These are phyloP conservation scores for Fusarium sp. DNA, from an alignment of 2,329 filamentous ascomycete genomes.

Conservation along the genomic window DNA sequence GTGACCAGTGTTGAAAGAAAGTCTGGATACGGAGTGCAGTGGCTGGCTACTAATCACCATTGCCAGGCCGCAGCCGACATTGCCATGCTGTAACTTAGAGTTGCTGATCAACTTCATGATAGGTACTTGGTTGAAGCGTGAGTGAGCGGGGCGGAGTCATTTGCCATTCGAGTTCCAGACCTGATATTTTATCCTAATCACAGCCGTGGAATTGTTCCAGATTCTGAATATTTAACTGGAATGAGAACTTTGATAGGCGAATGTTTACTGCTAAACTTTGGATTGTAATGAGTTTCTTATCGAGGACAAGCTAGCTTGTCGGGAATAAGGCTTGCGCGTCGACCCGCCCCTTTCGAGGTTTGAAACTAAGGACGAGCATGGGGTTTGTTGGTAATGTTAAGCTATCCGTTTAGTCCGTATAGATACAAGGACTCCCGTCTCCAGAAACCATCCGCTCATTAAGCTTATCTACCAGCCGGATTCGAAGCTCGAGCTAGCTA, in stretches of 20 bases:
- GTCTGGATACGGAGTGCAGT: background rate
- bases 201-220: slow-evolving; percentile 13
- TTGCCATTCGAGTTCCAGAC: background rate
- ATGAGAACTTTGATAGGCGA: slow-evolving; percentile 2
- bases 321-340: slow-evolving; percentile 36
- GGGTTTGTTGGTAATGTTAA: background rate
- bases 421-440: background rate
- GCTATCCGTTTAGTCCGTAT: background rate
- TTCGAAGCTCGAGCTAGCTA: background rate
- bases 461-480: background rate
- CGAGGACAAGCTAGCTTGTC: slow-evolving; percentile 1
- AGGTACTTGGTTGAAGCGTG: slow-evolving; percentile 9
- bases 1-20: slow-evolving; percentile 10
- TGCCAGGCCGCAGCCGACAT: slow-evolving; percentile 25
- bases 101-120: slow-evolving; percentile 40
- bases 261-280: background rate
- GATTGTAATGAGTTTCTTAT: background rate
- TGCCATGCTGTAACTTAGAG: slow-evolving; percentile 10
- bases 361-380: slow-evolving; percentile 17
- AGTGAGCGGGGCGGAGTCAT: slow-evolving; percentile 2
- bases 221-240: background rate
- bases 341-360: slow-evolving; percentile 12
- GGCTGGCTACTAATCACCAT: slow-evolving; percentile 14
- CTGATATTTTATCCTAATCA: slow-evolving; percentile 5
- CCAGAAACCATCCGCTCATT: background rate